phyloP scores from a whole-genome alignment of 805 yeast species.

The Komagataella populi region DNA sequence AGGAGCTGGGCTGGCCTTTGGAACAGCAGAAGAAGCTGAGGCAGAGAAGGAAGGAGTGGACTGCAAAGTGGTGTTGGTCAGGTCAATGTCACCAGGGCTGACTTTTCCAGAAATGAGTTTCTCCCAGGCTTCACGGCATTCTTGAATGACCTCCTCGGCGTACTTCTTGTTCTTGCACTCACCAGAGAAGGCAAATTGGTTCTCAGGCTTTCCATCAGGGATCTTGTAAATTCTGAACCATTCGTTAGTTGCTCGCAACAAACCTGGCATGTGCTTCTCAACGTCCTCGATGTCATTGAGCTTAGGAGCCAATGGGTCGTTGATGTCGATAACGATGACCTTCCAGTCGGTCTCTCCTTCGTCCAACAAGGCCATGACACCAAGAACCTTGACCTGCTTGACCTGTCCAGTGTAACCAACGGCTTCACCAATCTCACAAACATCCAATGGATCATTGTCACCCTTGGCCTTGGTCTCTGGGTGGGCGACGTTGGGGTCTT shows the following conservation, averaged over 20 bases:
- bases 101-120: slow-evolving; percentile 52
- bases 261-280: slow-evolving; percentile 79
- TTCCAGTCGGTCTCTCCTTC: slow-evolving; percentile 91
- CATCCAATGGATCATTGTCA: slow-evolving; percentile 81
- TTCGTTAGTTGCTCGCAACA: slow-evolving; percentile 85
- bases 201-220: slow-evolving; percentile 96
- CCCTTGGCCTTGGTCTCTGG: slow-evolving; percentile 61
- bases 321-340: slow-evolving; percentile 75
- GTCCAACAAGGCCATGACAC: slow-evolving; percentile 89
- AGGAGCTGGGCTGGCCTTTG: slow-evolving; percentile 57
- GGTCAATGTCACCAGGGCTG: slow-evolving; percentile 52
- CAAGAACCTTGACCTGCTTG: slow-evolving; percentile 82
- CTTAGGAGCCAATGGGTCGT: slow-evolving; percentile 82
- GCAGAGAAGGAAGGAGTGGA: slow-evolving; percentile 40
- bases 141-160: slow-evolving; percentile 73
- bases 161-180: slow-evolving; percentile 79
- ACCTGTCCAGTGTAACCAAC: slow-evolving; percentile 60
- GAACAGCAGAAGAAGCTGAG: slow-evolving; percentile 34
- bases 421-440: slow-evolving; percentile 66
- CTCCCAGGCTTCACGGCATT: slow-evolving; percentile 80
- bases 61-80: slow-evolving; percentile 63
- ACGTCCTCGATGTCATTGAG: slow-evolving; percentile 87
- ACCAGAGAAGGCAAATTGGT: slow-evolving; percentile 94
- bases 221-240: slow-evolving; percentile 98
- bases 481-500: slow-evolving; percentile 51